Percentiles rank a stretch among this genome's conserved stretches.
These are phyloP conservation scores for Candida sp. DNA, from an alignment of 1,139 yeast genomes.

Conservation along the genomic window DNA sequence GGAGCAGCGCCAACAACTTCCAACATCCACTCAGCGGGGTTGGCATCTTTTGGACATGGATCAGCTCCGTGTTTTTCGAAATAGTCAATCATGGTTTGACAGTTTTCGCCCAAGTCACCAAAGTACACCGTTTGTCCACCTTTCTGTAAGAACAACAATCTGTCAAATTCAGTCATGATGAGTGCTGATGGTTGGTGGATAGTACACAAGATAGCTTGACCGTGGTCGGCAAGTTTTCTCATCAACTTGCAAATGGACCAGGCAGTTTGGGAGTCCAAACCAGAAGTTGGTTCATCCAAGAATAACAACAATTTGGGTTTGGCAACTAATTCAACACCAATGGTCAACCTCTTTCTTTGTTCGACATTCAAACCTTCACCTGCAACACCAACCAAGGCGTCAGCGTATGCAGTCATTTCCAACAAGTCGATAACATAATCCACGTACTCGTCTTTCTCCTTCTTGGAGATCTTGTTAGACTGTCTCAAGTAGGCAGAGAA, in stretches of 20 bases:
- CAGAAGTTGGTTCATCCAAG: slow-evolving; percentile 44
- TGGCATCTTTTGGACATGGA: slow-evolving; percentile 48
- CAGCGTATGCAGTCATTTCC: slow-evolving; percentile 39
- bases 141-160: slow-evolving; percentile 39
- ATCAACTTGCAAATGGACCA: slow-evolving; percentile 48
- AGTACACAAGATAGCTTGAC: slow-evolving; percentile 48
- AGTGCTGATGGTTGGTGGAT: slow-evolving; percentile 48
- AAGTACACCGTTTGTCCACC: slow-evolving; percentile 69
- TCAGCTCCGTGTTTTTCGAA: slow-evolving; percentile 59
- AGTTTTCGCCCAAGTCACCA: slow-evolving; percentile 64
- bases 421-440: slow-evolving; percentile 38
- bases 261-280: slow-evolving; percentile 47
- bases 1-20: slow-evolving; percentile 54
- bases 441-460: slow-evolving; percentile 38
- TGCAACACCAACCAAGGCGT: slow-evolving; percentile 46
- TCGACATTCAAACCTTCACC: slow-evolving; percentile 48
- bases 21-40: slow-evolving; percentile 64
- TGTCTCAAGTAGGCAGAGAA: slow-evolving; percentile 42
- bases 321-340: slow-evolving; percentile 46
- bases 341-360: slow-evolving; percentile 40
- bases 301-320: slow-evolving; percentile 39
- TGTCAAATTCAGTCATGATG: slow-evolving; percentile 37
- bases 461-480: slow-evolving; percentile 28
- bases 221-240: slow-evolving; percentile 45
- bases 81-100: slow-evolving; percentile 52